Evolutionary conservation across 305 asterid species (phyloP).

Genomic region (Solanum hybrid): DNA sequence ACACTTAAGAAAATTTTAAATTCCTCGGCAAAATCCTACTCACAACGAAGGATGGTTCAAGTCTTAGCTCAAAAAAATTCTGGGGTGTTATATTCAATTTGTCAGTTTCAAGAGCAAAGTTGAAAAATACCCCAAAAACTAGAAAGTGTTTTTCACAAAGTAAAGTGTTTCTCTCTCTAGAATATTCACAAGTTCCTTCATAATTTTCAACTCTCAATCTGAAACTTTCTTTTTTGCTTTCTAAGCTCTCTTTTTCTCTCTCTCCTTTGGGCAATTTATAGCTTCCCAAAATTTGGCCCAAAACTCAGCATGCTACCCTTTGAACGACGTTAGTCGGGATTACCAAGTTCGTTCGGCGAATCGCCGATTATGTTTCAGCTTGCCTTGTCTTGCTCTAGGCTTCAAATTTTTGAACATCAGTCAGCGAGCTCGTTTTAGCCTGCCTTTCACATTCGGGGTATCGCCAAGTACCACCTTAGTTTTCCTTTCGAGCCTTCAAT

Average conservation of each 20-base stretch:
- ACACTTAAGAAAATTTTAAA: too few relatives aligned
- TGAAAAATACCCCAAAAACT: too few relatives aligned
- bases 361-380: not conserved
- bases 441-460: not conserved
- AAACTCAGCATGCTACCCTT: not conserved
- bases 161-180: not conserved
- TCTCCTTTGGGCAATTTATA: not conserved
- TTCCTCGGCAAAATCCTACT: too few relatives aligned
- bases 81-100: too few relatives aligned
- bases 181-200: not conserved
- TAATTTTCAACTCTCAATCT: not conserved
- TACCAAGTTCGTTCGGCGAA: too few relatives aligned
- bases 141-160: not conserved
- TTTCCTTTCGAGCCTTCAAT: not conserved
- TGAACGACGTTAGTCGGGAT: not conserved
- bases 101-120: not conserved
- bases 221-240: too few relatives aligned
- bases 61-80: too few relatives aligned
- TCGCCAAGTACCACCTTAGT: not conserved
- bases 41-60: too few relatives aligned
- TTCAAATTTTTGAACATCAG: not conserved
- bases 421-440: not conserved
- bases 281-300: not conserved
- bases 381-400: not conserved
- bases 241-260: not conserved